phyloP scores from a whole-genome alignment of 352 stramenopile species.

The Phytophthora hibernalis region DNA sequence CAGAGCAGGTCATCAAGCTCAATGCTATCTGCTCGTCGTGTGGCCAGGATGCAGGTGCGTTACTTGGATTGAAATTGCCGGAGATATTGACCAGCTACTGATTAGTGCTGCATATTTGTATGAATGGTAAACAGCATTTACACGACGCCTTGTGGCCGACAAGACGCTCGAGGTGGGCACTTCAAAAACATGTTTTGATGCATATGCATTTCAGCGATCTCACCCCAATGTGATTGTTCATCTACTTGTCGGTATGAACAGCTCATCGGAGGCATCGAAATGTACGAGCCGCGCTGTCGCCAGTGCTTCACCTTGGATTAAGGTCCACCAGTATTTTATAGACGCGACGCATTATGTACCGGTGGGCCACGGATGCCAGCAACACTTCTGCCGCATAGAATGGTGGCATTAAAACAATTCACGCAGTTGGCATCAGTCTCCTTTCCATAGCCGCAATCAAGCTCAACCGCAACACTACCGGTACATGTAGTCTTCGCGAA shows the following conservation, averaged over 20 bases:
- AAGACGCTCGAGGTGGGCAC: constrained; percentile 67
- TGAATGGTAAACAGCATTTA: constrained; percentile 60
- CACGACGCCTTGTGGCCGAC: constrained; percentile 71
- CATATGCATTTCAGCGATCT: neutral
- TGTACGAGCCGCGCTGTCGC: constrained; percentile 84
- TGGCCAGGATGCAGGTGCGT: constrained; percentile 66
- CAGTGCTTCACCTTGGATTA: constrained; percentile 66
- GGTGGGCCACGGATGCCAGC: constrained; percentile 3
- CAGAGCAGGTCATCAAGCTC: constrained; percentile 85
- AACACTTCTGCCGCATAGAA: neutral
- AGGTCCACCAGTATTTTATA: constrained; percentile 29
- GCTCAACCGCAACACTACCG: neutral
- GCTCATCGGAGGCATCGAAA: constrained; percentile 80
- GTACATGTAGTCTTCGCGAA: neutral
- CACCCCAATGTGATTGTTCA: neutral
- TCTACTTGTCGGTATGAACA: constrained; percentile 23
- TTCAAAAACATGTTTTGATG: too few relatives aligned
- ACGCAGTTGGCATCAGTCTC: neutral
- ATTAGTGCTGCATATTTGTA: neutral
- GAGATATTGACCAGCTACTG: neutral
- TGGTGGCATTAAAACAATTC: neutral
- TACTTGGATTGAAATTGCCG: neutral
- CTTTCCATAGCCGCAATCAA: neutral
- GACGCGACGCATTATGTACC: constrained; percentile 16
- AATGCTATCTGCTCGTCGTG: constrained; percentile 87